A percentile compares a stretch with the other conserved stretches of the same genome.
These are phyloP conservation scores for Claviceps cyperi DNA, from an alignment of 2,329 filamentous ascomycete species.

Conservation along the genomic window DNA sequence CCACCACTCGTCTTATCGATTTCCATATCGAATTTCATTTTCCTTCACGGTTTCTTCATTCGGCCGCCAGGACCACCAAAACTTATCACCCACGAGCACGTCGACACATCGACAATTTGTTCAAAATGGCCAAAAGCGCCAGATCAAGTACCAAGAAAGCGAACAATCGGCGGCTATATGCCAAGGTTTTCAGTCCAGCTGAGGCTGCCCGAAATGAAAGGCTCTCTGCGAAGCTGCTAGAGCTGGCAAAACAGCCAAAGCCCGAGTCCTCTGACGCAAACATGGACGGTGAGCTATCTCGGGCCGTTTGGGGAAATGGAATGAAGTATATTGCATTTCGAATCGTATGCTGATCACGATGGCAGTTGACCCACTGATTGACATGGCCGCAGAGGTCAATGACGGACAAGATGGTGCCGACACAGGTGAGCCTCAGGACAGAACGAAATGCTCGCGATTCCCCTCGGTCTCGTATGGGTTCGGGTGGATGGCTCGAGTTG, in stretches of 20 bases:
- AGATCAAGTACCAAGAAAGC: constrained; percentile 66
- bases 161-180: constrained; percentile 70
- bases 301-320: neutral
- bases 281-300: constrained; percentile 26
- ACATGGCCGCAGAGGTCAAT: constrained; percentile 15
- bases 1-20: neutral
- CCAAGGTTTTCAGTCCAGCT: constrained; percentile 69
- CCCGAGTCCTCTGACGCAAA: constrained; percentile 38
- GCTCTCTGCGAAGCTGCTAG: constrained; percentile 72
- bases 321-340: neutral
- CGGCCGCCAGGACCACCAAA: neutral
- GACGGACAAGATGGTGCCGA: constrained; percentile 16
- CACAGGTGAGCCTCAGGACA: constrained; percentile 7
- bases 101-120: neutral
- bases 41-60: neutral
- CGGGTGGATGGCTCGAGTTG: neutral
- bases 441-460: neutral
- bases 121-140: constrained; percentile 72
- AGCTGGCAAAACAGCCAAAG: constrained; percentile 63
- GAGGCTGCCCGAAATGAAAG: constrained; percentile 68
- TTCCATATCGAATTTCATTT: neutral
- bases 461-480: neutral
- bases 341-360: neutral
- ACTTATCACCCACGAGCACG: neutral
- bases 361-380: constrained; percentile 12